phyloP scores from a whole-genome alignment of 208 protist genomes.

The Acanthamoeba sp. region DNA sequence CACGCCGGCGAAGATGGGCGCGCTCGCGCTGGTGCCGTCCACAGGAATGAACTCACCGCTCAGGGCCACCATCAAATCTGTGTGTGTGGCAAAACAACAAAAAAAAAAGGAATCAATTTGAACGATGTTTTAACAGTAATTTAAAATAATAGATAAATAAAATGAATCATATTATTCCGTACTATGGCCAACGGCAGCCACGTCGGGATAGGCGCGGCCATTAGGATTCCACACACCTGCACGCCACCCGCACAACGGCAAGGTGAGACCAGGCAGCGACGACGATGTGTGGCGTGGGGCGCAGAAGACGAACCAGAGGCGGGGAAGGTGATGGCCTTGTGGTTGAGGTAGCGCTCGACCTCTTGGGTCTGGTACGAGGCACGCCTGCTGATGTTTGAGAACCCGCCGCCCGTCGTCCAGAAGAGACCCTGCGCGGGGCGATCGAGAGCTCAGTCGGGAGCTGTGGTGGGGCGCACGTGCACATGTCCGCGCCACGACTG shows the following conservation, averaged over 20 bases:
- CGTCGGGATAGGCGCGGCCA: conserved; percentile 83
- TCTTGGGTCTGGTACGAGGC: conserved; percentile 72
- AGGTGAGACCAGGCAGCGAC: too few species aligned
- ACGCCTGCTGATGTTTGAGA: conserved; percentile 42
- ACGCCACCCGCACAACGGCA: too few species aligned
- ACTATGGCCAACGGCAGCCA: conserved; percentile 70
- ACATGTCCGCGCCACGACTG: neutral
- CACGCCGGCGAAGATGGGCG: conserved; percentile 79
- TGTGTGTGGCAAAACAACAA: neutral
- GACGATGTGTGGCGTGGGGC: neutral
- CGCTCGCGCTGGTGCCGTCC: conserved; percentile 77
- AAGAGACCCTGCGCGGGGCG: conserved; percentile 37
- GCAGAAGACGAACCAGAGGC: neutral
- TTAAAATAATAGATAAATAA: too few species aligned
- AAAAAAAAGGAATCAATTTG: too few species aligned
- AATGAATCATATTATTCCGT: neutral
- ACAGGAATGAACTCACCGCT: conserved; percentile 56
- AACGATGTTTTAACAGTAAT: too few species aligned
- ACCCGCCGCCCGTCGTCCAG: conserved; percentile 79
- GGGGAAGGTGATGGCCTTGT: conserved; percentile 22
- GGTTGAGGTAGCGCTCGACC: conserved; percentile 62
- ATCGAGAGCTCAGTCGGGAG: too few species aligned
- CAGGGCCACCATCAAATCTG: conserved; percentile 72
- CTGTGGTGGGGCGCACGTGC: too few species aligned
- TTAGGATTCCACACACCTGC: conserved; percentile 57